A percentile compares a stretch with the other conserved stretches of the same genome.
Evolutionary conservation across 2,329 filamentous ascomycete genomes (phyloP).

Genomic region (Neopestalotiopsis rosae): DNA sequence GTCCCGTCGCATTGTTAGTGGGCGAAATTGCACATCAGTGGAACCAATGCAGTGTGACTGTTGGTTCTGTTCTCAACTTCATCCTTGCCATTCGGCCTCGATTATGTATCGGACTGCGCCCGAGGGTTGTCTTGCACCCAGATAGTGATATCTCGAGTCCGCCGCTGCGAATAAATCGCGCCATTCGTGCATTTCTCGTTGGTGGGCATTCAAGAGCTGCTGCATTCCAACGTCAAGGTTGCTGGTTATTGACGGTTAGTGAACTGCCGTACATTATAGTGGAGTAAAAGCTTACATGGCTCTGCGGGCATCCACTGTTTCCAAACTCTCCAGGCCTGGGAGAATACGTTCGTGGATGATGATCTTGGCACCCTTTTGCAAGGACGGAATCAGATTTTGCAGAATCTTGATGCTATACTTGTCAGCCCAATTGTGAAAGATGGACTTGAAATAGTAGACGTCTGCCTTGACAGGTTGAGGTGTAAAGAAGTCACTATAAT

Average conservation of each 20-base stretch:
- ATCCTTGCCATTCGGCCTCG: constrained; percentile 30
- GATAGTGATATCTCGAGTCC: constrained; percentile 25
- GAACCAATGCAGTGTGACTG: too few species aligned
- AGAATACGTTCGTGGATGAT: constrained; percentile 26
- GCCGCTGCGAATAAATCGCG: constrained; percentile 26
- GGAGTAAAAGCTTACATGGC: constrained; percentile 26
- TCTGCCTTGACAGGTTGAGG: constrained; percentile 35
- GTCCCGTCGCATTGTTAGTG: too few species aligned
- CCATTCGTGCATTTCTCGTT: constrained; percentile 29
- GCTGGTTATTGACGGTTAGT: background rate
- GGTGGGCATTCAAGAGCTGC: constrained; percentile 28
- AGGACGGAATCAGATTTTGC: background rate
- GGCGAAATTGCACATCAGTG: too few species aligned
- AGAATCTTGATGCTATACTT: constrained; percentile 41
- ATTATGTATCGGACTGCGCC: constrained; percentile 29
- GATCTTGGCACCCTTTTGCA: constrained; percentile 7
- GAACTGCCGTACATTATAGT: background rate
- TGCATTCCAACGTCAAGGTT: constrained; percentile 30
- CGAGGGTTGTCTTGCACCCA: constrained; percentile 24
- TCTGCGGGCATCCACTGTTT: constrained; percentile 24
- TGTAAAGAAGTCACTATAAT: constrained; percentile 32
- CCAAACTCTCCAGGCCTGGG: constrained; percentile 22
- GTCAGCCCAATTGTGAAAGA: constrained; percentile 57
- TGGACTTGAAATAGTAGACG: constrained; percentile 52
- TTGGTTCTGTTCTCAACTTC: background rate